These are phyloP conservation scores for Sporothrix inflata DNA, from an alignment of 2,329 filamentous ascomycete genomes.

Conservation along the genomic window DNA sequence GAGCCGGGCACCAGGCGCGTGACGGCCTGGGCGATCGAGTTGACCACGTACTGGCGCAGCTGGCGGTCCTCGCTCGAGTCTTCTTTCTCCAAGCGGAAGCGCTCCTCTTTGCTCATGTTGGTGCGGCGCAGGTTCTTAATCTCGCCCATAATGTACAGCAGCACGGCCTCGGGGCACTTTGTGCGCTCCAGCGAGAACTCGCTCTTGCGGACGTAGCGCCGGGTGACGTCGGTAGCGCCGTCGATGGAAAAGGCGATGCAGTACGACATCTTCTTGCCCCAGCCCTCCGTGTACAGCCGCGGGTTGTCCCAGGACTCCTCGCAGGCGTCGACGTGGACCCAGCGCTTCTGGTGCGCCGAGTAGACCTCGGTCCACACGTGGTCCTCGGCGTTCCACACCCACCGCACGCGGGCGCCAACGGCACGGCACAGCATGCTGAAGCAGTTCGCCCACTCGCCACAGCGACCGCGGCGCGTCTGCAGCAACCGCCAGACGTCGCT, in stretches of 20 bases:
- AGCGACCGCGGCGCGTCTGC: constrained; percentile 81
- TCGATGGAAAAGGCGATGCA: constrained; percentile 96
- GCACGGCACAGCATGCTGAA: constrained; percentile 98
- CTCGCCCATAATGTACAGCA: constrained; percentile 89
- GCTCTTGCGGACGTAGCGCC: constrained; percentile 71
- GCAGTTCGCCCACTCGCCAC: constrained; percentile 97
- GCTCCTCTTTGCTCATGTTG: constrained; percentile 84
- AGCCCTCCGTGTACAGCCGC: constrained; percentile 87
- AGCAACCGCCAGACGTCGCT: constrained; percentile 93
- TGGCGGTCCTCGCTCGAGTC: constrained; percentile 76
- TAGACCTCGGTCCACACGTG: constrained; percentile 98
- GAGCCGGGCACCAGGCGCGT: constrained; percentile 65
- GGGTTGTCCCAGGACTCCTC: constrained; percentile 97
- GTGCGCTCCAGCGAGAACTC: constrained; percentile 75
- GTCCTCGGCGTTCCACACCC: constrained; percentile 98
- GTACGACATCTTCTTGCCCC: constrained; percentile 96
- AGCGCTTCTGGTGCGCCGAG: constrained; percentile 87
- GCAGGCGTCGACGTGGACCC: constrained; percentile 96
- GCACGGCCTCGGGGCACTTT: constrained; percentile 82
- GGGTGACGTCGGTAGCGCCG: constrained; percentile 69
- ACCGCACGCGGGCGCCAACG: constrained; percentile 85
- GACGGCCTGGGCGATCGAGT: constrained; percentile 73
- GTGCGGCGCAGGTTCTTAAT: constrained; percentile 81
- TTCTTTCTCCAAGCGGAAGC: constrained; percentile 79
- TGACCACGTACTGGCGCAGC: constrained; percentile 72